Percentiles rank a stretch among this genome's conserved stretches.
Conservation (phyloP, 2,329 filamentous ascomycete species). For the Penicillium occitanis region DNA sequence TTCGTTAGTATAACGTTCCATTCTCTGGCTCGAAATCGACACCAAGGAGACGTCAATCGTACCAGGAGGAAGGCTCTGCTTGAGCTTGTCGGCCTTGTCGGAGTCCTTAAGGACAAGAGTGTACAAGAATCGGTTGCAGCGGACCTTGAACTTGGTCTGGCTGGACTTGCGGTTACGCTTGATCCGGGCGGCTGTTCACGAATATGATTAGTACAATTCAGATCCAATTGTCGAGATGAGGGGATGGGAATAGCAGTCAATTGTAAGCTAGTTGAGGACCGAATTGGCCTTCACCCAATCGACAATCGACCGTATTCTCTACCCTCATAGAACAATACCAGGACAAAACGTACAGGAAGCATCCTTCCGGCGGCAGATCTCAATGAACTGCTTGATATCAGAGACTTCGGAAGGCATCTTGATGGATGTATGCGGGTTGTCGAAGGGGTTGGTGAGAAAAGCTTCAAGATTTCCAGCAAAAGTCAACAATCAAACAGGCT, state of each 20-base stretch:
- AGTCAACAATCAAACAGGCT: constrained; percentile 16
- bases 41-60: constrained; percentile 44
- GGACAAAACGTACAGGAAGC: constrained; percentile 81
- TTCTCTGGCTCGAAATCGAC: too few relatives aligned
- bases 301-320: not conserved
- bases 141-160: constrained; percentile 99
- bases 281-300: not conserved
- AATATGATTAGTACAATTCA: not conserved
- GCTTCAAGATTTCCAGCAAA: constrained; percentile 1
- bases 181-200: constrained; percentile 73
- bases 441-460: not conserved
- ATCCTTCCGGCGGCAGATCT: constrained; percentile 99
- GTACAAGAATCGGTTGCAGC: constrained; percentile 95
- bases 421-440: constrained; percentile 49
- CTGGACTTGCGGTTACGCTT: constrained; percentile 91
- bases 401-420: constrained; percentile 98
- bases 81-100: constrained; percentile 99
- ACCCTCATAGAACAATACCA: too few relatives aligned
- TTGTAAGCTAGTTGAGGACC: not conserved
- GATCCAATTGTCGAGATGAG: not conserved
- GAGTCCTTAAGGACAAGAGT: constrained; percentile 97
- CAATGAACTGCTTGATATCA: constrained; percentile 99
- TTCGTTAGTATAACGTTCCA: not conserved
- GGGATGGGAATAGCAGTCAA: constrained; percentile 12
- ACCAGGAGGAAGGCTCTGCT: constrained; percentile 98